Percentiles rank a stretch among this genome's conserved stretches.
Evolutionary conservation across 441 rosid species (phyloP).

Genomic region (Adansonia gregorii): DNA sequence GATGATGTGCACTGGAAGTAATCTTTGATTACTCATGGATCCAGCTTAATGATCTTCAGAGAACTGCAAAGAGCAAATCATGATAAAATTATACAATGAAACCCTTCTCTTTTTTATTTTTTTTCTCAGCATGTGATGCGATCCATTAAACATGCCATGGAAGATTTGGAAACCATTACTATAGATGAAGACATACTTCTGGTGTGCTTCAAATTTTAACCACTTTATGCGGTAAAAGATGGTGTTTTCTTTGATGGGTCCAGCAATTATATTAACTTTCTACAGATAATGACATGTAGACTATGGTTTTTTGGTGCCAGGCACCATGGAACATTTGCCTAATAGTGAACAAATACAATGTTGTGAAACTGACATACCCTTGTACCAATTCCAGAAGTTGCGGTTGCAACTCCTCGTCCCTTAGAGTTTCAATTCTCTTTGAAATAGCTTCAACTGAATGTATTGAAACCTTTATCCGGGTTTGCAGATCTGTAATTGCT

Average conservation of each 20-base stretch:
- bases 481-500: slow-evolving; percentile 75
- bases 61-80: neutral
- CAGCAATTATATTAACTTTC: neutral
- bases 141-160: neutral
- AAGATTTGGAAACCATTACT: neutral
- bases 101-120: neutral
- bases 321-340: neutral
- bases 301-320: neutral
- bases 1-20: neutral
- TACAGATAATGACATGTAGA: neutral
- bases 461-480: slow-evolving; percentile 78
- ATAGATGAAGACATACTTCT: no score
- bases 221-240: neutral
- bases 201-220: neutral
- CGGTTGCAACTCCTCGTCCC: slow-evolving; percentile 96
- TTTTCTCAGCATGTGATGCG: neutral
- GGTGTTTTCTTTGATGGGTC: neutral
- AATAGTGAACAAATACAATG: neutral
- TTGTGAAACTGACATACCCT: slow-evolving; percentile 57
- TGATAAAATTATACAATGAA: neutral
- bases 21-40: neutral
- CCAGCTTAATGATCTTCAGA: neutral
- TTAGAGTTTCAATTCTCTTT: slow-evolving; percentile 73
- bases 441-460: slow-evolving; percentile 90
- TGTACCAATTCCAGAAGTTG: slow-evolving; percentile 82